Conservation (phyloP, 305 asterid species). For the Fraxinus baroniana region DNA sequence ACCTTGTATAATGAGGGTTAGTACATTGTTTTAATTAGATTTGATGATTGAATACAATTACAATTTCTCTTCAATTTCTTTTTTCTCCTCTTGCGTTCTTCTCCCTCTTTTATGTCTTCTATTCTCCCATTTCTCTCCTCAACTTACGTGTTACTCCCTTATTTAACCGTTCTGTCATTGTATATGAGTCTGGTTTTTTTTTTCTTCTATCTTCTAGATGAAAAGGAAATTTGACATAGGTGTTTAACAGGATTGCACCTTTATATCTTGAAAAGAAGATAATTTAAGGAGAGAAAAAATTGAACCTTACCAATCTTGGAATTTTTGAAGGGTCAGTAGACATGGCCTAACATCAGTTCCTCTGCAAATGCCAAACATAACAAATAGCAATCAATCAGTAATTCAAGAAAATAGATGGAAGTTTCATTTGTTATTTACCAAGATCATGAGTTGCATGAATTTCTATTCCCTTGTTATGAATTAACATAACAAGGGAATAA, state of each 20-base stretch:
- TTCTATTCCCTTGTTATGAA: slow-evolving; percentile 4
- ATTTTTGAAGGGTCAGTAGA: slow-evolving; percentile 38
- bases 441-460: slow-evolving; percentile 19
- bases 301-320: slow-evolving; percentile 61
- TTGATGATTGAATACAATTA: too few species aligned
- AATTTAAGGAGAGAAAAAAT: background rate
- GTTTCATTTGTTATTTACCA: background rate
- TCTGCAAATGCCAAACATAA: slow-evolving; percentile 38
- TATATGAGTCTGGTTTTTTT: too few species aligned
- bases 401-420: background rate
- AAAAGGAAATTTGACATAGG: background rate
- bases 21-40: too few species aligned
- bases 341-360: slow-evolving; percentile 16
- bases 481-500: background rate
- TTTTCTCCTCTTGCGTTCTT: too few species aligned
- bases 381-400: slow-evolving; percentile 12
- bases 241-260: background rate
- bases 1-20: too few species aligned
- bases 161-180: background rate
- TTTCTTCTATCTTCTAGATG: background rate
- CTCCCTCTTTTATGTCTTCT: too few species aligned
- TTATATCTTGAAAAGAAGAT: background rate
- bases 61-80: too few species aligned
- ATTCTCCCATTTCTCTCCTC: background rate
- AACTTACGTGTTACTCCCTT: background rate